Evolutionary conservation across 1,139 yeast species (phyloP), one percentile per base, ranked within the genome.

Genomic region (Insectozyma bohioensis): DNA sequence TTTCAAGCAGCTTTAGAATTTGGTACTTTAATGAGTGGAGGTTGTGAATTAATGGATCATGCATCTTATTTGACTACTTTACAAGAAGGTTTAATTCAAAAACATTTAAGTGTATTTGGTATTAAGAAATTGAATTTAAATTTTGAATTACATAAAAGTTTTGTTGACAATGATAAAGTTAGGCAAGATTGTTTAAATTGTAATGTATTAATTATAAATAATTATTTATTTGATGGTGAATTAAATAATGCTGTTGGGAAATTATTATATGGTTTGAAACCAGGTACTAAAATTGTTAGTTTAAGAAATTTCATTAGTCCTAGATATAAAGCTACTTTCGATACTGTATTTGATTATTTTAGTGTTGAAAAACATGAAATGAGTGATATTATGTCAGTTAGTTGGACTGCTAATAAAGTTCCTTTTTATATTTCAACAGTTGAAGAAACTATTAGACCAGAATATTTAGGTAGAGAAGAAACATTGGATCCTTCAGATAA

Each of bases 361-460:
- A 62, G 67, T 25, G 90, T 86, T 3, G 78, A 78, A 41, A 77
- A 75, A 45, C 76, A 67, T 43, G 79, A 75, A 37, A 80, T 86
- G 62, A 78, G 79, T 28, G 77, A 78, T 33, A 78, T 78, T 43
- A 72, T 66, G 35, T 63, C 88, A 19, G 96, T 88, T 11, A 84
- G 95, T 38, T 88, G 97, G 97, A 87, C 96, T 0, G 85, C 85
- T 21, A 81, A 79, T 35, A 87, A 88, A 30, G 94, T 92, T 2
- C 81, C 79, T 7, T 87, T 85, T 56, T 87, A 75, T 54, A 76
- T 87, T 8, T 78, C 94, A 6, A 85, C 90, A 3, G 86, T 85
- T 3, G 72, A 78, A 51, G 63, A 60, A 1, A 55, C 56, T 2
- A 54, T 61, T 15, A 49, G 58, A 36, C 52, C 56, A 2, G 64